These are phyloP conservation scores for Nakazawaea laoshanensis DNA, from an alignment of 805 yeast species.

Conservation along the genomic window DNA sequence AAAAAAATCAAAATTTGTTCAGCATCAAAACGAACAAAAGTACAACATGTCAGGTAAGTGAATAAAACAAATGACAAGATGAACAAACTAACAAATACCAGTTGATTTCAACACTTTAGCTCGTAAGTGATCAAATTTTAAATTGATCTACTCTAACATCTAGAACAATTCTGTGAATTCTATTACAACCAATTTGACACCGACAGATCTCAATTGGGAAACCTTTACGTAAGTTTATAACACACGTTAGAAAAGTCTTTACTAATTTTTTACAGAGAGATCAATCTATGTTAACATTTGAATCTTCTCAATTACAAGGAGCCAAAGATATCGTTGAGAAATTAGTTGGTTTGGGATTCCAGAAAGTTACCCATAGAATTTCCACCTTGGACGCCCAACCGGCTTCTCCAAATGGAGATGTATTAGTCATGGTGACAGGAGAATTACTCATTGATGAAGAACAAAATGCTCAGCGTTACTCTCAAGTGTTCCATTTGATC, in stretches of 20 bases:
- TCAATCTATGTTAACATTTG: constrained; percentile 96
- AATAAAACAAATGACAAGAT: no score
- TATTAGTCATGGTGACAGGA: constrained; percentile 96
- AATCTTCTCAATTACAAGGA: constrained; percentile 91
- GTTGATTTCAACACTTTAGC: constrained; percentile 40
- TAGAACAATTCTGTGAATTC: constrained; percentile 81
- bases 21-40: no score
- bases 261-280: constrained; percentile 48
- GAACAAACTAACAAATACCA: no score
- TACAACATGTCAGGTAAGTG: no score
- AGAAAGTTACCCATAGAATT: constrained; percentile 87
- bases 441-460: constrained; percentile 90
- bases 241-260: neutral
- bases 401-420: constrained; percentile 86
- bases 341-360: constrained; percentile 81
- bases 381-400: constrained; percentile 98
- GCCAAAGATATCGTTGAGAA: constrained; percentile 90
- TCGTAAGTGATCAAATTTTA: constrained; percentile 21
- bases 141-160: neutral
- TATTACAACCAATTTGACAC: constrained; percentile 93
- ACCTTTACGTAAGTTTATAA: constrained; percentile 55
- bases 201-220: constrained; percentile 87
- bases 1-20: no score
- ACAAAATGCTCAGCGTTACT: constrained; percentile 90
- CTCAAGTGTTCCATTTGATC: constrained; percentile 94